Percentiles rank a stretch among this genome's conserved stretches.
These are phyloP conservation scores for Magnaporthiopsis incrustans DNA, from an alignment of 2,329 filamentous ascomycete genomes.

Conservation along the genomic window DNA sequence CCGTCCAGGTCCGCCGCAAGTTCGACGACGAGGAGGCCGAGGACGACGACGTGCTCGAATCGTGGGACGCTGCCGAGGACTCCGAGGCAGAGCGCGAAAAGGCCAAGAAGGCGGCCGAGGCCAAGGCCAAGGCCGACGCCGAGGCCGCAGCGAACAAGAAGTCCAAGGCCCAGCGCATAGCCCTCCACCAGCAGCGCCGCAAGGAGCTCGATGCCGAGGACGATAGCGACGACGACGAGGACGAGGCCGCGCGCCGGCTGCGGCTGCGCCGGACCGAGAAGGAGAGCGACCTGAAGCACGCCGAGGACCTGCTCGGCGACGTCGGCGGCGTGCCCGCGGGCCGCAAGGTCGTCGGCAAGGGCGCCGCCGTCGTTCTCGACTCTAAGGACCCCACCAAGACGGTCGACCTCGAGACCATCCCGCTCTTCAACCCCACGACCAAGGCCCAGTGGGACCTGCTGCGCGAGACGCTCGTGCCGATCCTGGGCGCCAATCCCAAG, in stretches of 20 bases:
- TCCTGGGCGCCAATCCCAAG: constrained; percentile 67
- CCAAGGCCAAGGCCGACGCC: constrained; percentile 82
- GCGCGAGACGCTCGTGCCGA: constrained; percentile 68
- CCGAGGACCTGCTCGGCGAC: constrained; percentile 80
- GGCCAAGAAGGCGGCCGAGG: constrained; percentile 75
- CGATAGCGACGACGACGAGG: constrained; percentile 59
- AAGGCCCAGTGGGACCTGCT: constrained; percentile 80
- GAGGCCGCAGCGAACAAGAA: constrained; percentile 88
- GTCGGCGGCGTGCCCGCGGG: constrained; percentile 60
- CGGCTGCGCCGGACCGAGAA: constrained; percentile 74
- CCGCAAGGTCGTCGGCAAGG: constrained; percentile 59
- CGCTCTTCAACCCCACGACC: constrained; percentile 81
- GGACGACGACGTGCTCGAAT: constrained; percentile 78
- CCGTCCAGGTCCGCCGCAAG: constrained; percentile 45
- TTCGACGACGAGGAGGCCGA: constrained; percentile 91
- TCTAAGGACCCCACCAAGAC: constrained; percentile 66
- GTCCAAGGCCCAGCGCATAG: constrained; percentile 76
- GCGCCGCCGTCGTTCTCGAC: constrained; percentile 61
- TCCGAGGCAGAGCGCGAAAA: constrained; percentile 96
- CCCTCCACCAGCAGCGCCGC: constrained; percentile 61
- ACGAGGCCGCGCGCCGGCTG: constrained; percentile 62
- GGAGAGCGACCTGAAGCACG: constrained; percentile 80
- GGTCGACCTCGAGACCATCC: constrained; percentile 71
- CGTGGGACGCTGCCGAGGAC: constrained; percentile 95
- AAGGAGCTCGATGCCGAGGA: constrained; percentile 44